Evolutionary conservation across 2,329 filamentous ascomycete species (phyloP).

Genomic region (Colletotrichum higginsianum): DNA sequence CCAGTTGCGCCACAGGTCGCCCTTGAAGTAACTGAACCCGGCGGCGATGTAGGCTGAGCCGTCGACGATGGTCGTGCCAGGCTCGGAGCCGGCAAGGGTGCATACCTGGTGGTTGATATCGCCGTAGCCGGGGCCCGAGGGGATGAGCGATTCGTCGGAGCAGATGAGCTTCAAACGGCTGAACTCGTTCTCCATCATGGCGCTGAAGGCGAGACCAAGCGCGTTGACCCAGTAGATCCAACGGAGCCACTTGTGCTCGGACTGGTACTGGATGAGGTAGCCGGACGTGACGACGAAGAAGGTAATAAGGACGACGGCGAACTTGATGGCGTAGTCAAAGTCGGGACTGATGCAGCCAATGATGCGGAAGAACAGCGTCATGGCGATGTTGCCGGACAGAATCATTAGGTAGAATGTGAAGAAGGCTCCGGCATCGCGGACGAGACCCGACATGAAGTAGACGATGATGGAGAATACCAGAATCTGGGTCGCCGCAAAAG

Average conservation of each 20-base stretch:
- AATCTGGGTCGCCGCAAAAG: constrained; percentile 80
- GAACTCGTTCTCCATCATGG: constrained; percentile 92
- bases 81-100: constrained; percentile 79
- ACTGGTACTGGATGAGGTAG: constrained; percentile 86
- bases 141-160: constrained; percentile 76
- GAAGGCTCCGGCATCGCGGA: constrained; percentile 80
- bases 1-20: constrained; percentile 86
- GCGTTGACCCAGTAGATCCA: constrained; percentile 88
- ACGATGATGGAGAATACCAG: constrained; percentile 81
- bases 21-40: constrained; percentile 76
- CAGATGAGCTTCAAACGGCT: constrained; percentile 78
- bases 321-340: constrained; percentile 89
- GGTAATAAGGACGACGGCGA: constrained; percentile 84
- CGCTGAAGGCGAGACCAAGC: constrained; percentile 81
- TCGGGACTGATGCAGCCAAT: constrained; percentile 82
- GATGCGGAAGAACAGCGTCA: constrained; percentile 84
- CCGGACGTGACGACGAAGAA: constrained; percentile 86
- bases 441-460: constrained; percentile 83
- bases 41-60: constrained; percentile 79
- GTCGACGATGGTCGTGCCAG: constrained; percentile 74
- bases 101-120: constrained; percentile 85
- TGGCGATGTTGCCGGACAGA: constrained; percentile 77
- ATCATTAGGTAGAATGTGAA: constrained; percentile 84
- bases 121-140: constrained; percentile 77
- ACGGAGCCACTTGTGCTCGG: constrained; percentile 80